Percentiles rank a stretch among this genome's conserved stretches.
These are phyloP conservation scores for Fusarium sp. DNA, from an alignment of 2,329 filamentous ascomycete genomes.

Conservation along the genomic window DNA sequence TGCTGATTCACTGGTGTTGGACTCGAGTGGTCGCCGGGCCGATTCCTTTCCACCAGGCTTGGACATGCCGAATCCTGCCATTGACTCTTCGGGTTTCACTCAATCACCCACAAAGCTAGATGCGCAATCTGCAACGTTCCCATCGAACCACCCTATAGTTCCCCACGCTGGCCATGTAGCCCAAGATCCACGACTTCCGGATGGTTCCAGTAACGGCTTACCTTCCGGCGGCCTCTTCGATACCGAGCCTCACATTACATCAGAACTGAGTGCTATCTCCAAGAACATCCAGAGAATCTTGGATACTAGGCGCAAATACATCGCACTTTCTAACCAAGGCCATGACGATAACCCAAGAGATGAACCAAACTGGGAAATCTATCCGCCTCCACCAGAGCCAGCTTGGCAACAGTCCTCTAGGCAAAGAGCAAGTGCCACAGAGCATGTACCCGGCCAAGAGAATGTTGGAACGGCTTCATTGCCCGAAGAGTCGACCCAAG, in stretches of 20 bases:
- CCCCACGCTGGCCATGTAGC: conserved; percentile 17
- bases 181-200: conserved; percentile 28
- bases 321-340: conserved; percentile 84
- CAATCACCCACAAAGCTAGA: conserved; percentile 30
- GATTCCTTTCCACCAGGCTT: conserved; percentile 50
- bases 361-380: conserved; percentile 84
- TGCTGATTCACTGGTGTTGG: conserved; percentile 52
- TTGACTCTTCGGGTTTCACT: conserved; percentile 26
- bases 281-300: conserved; percentile 91
- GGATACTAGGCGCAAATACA: conserved; percentile 89
- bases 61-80: conserved; percentile 51
- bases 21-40: conserved; percentile 45
- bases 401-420: conserved; percentile 71
- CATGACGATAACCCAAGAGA: conserved; percentile 90
- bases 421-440: conserved; percentile 21
- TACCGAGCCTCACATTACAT: conserved; percentile 82
- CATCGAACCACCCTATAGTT: conserved; percentile 19
- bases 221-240: conserved; percentile 68
- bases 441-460: conserved; percentile 40
- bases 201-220: conserved; percentile 41
- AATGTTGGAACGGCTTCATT: conserved; percentile 26
- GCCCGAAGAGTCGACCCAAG: conserved; percentile 33
- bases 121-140: conserved; percentile 18
- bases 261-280: conserved; percentile 88
- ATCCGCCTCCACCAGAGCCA: conserved; percentile 90